Percentiles rank a stretch among this genome's conserved stretches.
Conservation (phyloP, 805 yeast genomes). For the Wickerhamomyces mucosus region DNA sequence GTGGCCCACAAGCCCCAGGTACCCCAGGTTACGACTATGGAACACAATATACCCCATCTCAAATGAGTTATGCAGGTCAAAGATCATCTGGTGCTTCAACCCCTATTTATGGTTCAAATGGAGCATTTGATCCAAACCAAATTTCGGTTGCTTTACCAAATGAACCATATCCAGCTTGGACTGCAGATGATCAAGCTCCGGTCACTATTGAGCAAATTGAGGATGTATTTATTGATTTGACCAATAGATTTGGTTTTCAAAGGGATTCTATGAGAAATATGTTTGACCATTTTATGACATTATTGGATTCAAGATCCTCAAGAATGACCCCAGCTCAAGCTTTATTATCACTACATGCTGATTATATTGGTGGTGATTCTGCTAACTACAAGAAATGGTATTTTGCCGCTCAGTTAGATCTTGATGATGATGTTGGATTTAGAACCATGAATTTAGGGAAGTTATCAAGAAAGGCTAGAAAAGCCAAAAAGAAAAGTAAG, state of each 20-base stretch:
- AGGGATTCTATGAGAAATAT: constrained; percentile 89
- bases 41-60: constrained; percentile 75
- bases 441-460: constrained; percentile 74
- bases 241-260: constrained; percentile 83
- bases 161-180: constrained; percentile 99
- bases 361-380: constrained; percentile 80
- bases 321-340: constrained; percentile 91
- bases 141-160: constrained; percentile 65
- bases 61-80: constrained; percentile 77
- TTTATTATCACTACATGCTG: constrained; percentile 71
- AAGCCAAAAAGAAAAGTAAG: constrained; percentile 72
- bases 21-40: constrained; percentile 59
- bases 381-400: constrained; percentile 85
- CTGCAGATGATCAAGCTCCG: constrained; percentile 90
- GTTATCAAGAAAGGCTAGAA: constrained; percentile 68
- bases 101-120: constrained; percentile 72
- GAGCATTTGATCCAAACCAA: constrained; percentile 48
- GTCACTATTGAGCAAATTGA: constrained; percentile 77
- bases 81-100: constrained; percentile 92
- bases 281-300: constrained; percentile 81
- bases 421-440: constrained; percentile 78
- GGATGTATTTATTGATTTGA: constrained; percentile 74
- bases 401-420: constrained; percentile 80
- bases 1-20: constrained; percentile 36
- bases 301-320: constrained; percentile 74